These are phyloP conservation scores for Prunus mira DNA, from an alignment of 306 rosid species.

Conservation along the genomic window DNA sequence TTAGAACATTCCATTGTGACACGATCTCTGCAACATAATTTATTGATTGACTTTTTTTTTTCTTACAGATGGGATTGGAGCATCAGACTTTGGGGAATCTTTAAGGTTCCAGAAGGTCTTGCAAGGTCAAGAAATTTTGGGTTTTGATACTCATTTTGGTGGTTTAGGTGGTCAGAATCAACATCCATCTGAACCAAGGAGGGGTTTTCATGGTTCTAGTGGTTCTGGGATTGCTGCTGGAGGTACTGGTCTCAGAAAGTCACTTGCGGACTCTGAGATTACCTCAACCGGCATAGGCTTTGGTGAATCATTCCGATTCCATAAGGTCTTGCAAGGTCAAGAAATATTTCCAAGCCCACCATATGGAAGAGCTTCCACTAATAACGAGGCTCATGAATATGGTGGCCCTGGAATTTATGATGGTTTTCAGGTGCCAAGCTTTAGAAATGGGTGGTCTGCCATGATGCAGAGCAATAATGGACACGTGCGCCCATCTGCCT, in stretches of 20 bases:
- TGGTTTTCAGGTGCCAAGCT: slow-evolving; percentile 47
- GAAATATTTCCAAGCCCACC: slow-evolving; percentile 81
- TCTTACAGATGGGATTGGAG: slow-evolving; percentile 73
- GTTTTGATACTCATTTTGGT: slow-evolving; percentile 59
- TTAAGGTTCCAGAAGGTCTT: slow-evolving; percentile 98
- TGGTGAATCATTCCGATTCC: slow-evolving; percentile 81
- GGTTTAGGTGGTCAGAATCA: slow-evolving; percentile 47
- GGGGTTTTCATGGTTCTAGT: slow-evolving; percentile 59
- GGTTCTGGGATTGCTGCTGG: slow-evolving; percentile 48
- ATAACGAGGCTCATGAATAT: slow-evolving; percentile 41
- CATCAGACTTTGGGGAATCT: slow-evolving; percentile 93
- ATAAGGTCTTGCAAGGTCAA: slow-evolving; percentile 99
- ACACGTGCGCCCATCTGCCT: slow-evolving; percentile 42
- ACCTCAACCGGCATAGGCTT: slow-evolving; percentile 65
- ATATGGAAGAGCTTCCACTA: slow-evolving; percentile 52
- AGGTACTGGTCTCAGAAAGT: slow-evolving; percentile 56
- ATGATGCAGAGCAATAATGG: slow-evolving; percentile 41
- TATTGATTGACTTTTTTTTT: slow-evolving; percentile 10
- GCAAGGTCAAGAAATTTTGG: slow-evolving; percentile 99
- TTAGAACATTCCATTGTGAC: neutral
- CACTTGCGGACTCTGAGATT: slow-evolving; percentile 45
- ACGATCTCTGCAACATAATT: slow-evolving; percentile 1
- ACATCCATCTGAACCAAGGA: slow-evolving; percentile 57
- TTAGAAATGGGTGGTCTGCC: slow-evolving; percentile 60
- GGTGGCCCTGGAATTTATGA: slow-evolving; percentile 56